Evolutionary conservation across 2,329 filamentous ascomycete species (phyloP).

Genomic region (Penicillium griseofulvum): DNA sequence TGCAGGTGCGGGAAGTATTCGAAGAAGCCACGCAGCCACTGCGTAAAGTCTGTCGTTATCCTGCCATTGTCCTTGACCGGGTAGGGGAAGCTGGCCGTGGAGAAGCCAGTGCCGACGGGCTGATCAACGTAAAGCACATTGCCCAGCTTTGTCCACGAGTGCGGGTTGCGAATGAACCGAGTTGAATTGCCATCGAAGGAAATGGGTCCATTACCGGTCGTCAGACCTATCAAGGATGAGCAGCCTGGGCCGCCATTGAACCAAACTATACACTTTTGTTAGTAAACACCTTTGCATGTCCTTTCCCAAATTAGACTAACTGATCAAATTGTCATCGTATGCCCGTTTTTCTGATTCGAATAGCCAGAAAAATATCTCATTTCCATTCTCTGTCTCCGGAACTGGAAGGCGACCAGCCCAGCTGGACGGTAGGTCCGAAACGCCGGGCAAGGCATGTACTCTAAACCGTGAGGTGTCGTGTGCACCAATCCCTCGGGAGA

Average conservation of each 20-base stretch:
- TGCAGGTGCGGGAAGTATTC: conserved; percentile 30
- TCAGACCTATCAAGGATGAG: conserved; percentile 34
- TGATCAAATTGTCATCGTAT: conserved; percentile 36
- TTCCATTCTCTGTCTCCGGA: conserved; percentile 27
- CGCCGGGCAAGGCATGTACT: conserved; percentile 31
- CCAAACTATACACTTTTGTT: conserved; percentile 30
- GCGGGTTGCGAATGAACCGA: conserved; percentile 21
- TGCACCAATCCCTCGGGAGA: background rate
- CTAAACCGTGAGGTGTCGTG: conserved; percentile 23
- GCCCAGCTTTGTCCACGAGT: conserved; percentile 34
- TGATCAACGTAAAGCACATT: conserved; percentile 40
- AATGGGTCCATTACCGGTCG: conserved; percentile 36
- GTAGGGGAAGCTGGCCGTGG: conserved; percentile 31
- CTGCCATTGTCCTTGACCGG: conserved; percentile 27
- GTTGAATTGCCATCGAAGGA: conserved; percentile 32
- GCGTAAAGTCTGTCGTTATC: conserved; percentile 31
- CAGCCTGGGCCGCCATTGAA: conserved; percentile 40
- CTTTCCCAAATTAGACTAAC: conserved; percentile 18
- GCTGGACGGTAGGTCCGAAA: conserved; percentile 28
- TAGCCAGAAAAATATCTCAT: conserved; percentile 40
- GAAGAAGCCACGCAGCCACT: conserved; percentile 34
- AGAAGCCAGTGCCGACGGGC: conserved; percentile 38
- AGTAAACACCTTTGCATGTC: background rate
- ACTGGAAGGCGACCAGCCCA: conserved; percentile 38
- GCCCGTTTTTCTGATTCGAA: conserved; percentile 31